Evolutionary conservation across 768 basidiomycete species (phyloP), one percentile per base, ranked within the genome.

Genomic region (Tephrocybe sp.): DNA sequence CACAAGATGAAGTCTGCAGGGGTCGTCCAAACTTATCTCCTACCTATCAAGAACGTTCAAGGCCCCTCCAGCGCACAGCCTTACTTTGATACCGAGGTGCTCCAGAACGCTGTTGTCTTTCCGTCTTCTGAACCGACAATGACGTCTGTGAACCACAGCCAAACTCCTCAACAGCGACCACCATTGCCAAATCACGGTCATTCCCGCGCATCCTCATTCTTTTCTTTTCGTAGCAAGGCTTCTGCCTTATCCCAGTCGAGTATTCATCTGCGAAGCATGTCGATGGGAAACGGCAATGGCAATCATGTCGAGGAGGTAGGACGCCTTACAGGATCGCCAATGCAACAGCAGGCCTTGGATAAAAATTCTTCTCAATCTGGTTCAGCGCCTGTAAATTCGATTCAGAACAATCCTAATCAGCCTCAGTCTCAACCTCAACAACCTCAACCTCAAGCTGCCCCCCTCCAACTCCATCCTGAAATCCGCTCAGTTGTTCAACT

Each of bases 401-500:
- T 26, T 26, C 26, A 26, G 7, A 7, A 46, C 38, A 56, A 5
- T 53, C 55, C n/a, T 12, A 23, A 17, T 5, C 52, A 58, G 1
- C 56, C 53, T 17, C 58, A 57, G 49, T 55, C 64, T 6, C 60
- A 51, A 20, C 52, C 49, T 14, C 64, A 62, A 44, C 61, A 52
- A 39, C 44, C 52, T 23, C 49, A 53, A 36, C 55, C 55, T 47
- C 32, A 62, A 48, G 42, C 66, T 38, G 62, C 66, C 7, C 64
- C 75, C 1, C 65, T 74, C 1, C 77, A 77, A 12, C 70, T 91
- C 14, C 90, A 92, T 65, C 84, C 87, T 7, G 90, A 92, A 69
- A 91, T 92, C 47, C 82, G 85, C 40, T 90, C 87, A 3, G 79
- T 90, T 48, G 85, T 92, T 23, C 78, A 80, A 49, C 73, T 92